Conservation (phyloP, 345 rosid species). For the Mercurialis annua region DNA sequence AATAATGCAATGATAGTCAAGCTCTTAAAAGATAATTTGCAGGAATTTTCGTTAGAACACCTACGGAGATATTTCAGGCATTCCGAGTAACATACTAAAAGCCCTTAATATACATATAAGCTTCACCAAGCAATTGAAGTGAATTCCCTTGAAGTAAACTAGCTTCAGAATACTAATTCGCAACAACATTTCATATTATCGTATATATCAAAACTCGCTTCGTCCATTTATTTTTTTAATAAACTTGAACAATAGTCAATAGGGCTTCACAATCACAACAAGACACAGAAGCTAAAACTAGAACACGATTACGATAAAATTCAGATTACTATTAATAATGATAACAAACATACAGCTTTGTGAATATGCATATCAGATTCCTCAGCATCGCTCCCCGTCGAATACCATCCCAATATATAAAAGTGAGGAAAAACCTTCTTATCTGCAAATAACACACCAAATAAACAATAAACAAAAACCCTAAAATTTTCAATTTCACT, state of each 20-base stretch:
- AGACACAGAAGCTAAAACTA: too few species aligned
- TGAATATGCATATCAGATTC: conserved; percentile 93
- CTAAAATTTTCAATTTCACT: neutral
- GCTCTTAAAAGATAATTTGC: neutral
- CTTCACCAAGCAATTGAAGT: neutral
- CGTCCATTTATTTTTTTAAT: too few species aligned
- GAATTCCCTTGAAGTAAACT: too few species aligned
- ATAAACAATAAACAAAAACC: neutral
- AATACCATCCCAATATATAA: conserved; percentile 94
- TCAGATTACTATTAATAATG: neutral
- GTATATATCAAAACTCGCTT: too few species aligned
- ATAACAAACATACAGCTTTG: conserved; percentile 64
- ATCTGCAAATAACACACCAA: conserved; percentile 36
- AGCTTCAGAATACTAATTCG: too few species aligned
- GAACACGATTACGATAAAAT: too few species aligned
- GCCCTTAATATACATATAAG: neutral
- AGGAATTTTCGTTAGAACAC: neutral
- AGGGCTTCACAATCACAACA: too few species aligned
- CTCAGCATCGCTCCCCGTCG: conserved; percentile 78
- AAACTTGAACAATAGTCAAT: too few species aligned
- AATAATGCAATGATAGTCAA: neutral
- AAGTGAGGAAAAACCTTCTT: conserved; percentile 92
- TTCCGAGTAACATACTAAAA: neutral
- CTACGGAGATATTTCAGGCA: neutral
- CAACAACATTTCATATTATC: neutral